Evolutionary conservation across 257 asterid species (phyloP).

Genomic region (Thymus mandschuricus): DNA sequence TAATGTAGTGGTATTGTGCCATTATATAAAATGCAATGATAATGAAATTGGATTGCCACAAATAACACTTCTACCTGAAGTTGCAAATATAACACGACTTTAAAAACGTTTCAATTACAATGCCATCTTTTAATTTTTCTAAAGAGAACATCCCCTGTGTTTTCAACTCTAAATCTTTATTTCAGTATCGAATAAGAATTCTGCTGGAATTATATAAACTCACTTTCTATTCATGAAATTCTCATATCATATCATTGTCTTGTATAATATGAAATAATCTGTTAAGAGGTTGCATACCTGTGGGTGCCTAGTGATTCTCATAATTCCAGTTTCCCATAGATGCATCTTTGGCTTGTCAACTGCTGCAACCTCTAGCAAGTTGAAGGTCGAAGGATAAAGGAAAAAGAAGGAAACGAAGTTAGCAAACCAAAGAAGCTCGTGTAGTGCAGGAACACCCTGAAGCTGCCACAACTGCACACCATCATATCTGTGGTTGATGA

Average conservation of each 20-base stretch:
- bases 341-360: constrained; percentile 98
- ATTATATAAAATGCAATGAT: neutral
- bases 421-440: constrained; percentile 71
- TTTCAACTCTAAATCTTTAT: neutral
- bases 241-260: neutral
- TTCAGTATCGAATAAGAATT: neutral
- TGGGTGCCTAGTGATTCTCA: constrained; percentile 97
- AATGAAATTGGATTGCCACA: neutral
- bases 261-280: constrained; percentile 4
- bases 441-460: constrained; percentile 76
- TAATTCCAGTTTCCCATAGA: constrained; percentile 99
- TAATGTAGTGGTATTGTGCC: neutral
- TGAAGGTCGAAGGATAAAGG: constrained; percentile 95
- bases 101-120: neutral
- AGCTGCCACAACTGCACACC: constrained; percentile 97
- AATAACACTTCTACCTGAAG: neutral
- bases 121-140: neutral
- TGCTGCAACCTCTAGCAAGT: constrained; percentile 94
- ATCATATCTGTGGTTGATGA: constrained; percentile 94
- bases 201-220: neutral
- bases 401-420: constrained; percentile 81
- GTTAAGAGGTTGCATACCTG: constrained; percentile 58
- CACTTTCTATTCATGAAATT: neutral
- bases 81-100: neutral
- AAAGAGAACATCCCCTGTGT: neutral